phyloP scores from a whole-genome alignment of 148 eudicot species.

The Agrostemma githago region DNA sequence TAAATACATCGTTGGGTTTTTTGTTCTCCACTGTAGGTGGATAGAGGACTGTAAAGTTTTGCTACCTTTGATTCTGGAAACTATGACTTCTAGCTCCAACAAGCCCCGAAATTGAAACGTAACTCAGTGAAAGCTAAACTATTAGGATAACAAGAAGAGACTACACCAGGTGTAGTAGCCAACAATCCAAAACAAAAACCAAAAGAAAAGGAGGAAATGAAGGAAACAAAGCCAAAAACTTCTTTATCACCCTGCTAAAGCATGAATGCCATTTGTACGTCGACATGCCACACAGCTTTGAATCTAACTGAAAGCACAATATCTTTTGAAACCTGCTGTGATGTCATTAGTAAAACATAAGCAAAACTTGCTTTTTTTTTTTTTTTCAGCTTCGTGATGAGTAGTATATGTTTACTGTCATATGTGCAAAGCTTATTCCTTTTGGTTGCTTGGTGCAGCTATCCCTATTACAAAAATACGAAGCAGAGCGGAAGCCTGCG shows the following conservation, averaged over 20 bases:
- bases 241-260: no score
- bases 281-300: no score
- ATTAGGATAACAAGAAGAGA: neutral
- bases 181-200: no score
- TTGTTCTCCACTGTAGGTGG: neutral
- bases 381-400: neutral
- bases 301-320: no score
- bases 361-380: neutral
- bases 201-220: no score
- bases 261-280: no score
- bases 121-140: neutral
- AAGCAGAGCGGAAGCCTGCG: constrained; percentile 75
- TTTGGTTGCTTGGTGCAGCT: constrained; percentile 36
- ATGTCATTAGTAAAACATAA: neutral
- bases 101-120: neutral
- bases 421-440: neutral
- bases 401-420: neutral
- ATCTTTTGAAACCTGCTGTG: neutral
- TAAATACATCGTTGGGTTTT: neutral
- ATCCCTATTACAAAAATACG: constrained; percentile 61
- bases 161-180: no score
- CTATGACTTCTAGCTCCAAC: neutral
- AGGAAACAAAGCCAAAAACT: no score
- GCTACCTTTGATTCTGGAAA: neutral
- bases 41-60: neutral